Percentiles rank a stretch among this genome's conserved stretches.
phyloP scores from a whole-genome alignment of 2,329 filamentous ascomycete genomes.

The Penicillium sp. region DNA sequence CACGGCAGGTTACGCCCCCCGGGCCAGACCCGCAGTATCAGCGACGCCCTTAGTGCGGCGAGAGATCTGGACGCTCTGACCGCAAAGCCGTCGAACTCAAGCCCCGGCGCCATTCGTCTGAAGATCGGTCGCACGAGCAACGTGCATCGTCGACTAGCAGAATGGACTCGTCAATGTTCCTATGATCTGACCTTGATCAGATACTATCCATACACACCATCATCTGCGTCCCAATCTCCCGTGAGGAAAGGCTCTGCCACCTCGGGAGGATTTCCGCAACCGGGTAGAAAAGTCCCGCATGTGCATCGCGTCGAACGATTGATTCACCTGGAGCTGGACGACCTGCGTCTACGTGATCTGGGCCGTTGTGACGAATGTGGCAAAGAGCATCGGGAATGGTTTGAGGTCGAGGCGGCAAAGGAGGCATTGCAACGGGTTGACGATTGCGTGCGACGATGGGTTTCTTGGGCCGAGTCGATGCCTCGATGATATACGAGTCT shows the following conservation, averaged over 20 bases:
- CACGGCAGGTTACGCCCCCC: slow-evolving; percentile 15
- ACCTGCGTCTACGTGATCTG: slow-evolving; percentile 50
- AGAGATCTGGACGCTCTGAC: slow-evolving; percentile 29
- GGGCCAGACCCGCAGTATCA: slow-evolving; percentile 26
- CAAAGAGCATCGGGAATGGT: slow-evolving; percentile 88
- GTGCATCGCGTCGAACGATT: slow-evolving; percentile 82
- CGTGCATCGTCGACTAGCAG: slow-evolving; percentile 81
- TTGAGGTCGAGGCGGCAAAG: slow-evolving; percentile 72
- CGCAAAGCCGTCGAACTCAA: slow-evolving; percentile 23
- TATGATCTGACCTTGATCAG: slow-evolving; percentile 81
- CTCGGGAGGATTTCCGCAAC: slow-evolving; percentile 14
- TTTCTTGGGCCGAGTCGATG: slow-evolving; percentile 63
- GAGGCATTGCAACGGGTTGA: slow-evolving; percentile 63
- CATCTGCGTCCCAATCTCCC: slow-evolving; percentile 17
- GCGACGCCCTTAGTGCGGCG: slow-evolving; percentile 35
- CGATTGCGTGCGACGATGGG: slow-evolving; percentile 76
- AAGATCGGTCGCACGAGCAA: slow-evolving; percentile 68
- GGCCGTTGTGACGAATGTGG: slow-evolving; percentile 71
- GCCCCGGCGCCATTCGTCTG: slow-evolving; percentile 57
- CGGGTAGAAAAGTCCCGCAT: slow-evolving; percentile 67
- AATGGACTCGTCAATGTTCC: slow-evolving; percentile 90
- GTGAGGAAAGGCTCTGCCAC: slow-evolving; percentile 3
- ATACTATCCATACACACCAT: slow-evolving; percentile 71
- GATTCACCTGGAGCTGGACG: slow-evolving; percentile 79
- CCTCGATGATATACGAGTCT: neutral